Conservation (phyloP, 257 asterid species). For the Verbena officinalis region DNA sequence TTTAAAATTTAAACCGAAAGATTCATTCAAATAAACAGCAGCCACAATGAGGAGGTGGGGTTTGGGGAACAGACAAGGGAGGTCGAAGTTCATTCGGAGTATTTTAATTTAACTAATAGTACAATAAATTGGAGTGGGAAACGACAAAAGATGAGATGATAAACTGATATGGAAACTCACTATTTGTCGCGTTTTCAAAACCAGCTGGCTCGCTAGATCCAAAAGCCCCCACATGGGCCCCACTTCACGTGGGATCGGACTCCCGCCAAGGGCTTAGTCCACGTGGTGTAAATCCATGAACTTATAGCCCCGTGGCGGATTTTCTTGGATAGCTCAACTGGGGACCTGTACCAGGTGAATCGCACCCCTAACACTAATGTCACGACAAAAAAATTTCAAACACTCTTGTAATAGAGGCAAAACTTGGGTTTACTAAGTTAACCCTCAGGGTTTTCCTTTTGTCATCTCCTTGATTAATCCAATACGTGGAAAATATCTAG, state of each 20-base stretch:
- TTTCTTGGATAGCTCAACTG: slow-evolving; percentile 33
- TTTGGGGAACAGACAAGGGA: too few species aligned
- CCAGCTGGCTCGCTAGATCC: slow-evolving; percentile 46
- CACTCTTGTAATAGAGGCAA: slow-evolving; percentile 31
- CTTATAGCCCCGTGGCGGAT: slow-evolving; percentile 32
- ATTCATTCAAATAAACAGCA: too few species aligned
- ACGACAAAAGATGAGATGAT: slow-evolving; percentile 30
- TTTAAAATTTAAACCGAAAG: too few species aligned
- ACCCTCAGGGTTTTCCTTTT: slow-evolving; percentile 22
- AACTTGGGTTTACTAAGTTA: slow-evolving; percentile 21
- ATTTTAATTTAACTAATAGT: neutral
- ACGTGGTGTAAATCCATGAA: slow-evolving; percentile 30
- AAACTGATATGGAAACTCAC: slow-evolving; percentile 29
- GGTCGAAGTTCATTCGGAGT: slow-evolving; percentile 10
- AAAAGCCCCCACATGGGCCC: slow-evolving; percentile 41
- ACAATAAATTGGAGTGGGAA: neutral
- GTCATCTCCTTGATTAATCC: neutral
- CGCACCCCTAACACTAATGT: slow-evolving; percentile 25
- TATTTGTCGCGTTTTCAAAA: slow-evolving; percentile 25
- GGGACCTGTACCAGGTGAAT: slow-evolving; percentile 51
- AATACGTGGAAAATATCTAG: too few species aligned
- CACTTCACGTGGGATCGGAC: slow-evolving; percentile 60
- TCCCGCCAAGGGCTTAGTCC: too few species aligned
- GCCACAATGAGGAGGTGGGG: too few species aligned
- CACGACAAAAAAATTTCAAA: slow-evolving; percentile 32